Conservation (phyloP, 345 rosid species). For the Boechera retrofracta region DNA sequence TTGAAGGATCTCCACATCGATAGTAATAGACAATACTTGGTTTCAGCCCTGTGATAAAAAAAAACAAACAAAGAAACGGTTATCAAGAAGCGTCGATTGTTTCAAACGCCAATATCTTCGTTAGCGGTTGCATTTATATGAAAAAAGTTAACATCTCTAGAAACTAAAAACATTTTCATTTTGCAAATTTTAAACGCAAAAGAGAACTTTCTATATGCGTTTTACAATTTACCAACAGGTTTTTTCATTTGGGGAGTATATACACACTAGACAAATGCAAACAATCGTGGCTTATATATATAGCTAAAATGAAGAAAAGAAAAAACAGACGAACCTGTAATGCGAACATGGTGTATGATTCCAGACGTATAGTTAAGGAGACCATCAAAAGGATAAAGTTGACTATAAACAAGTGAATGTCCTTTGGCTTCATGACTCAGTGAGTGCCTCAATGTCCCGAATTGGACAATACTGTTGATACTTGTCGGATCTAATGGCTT, state of each 20-base stretch:
- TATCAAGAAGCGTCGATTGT: not conserved
- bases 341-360: conserved; percentile 90
- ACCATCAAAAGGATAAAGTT: conserved; percentile 85
- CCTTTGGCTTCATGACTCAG: conserved; percentile 59
- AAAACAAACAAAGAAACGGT: too few relatives aligned
- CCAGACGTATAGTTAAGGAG: conserved; percentile 91
- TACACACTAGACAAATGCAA: too few relatives aligned
- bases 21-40: conserved; percentile 72
- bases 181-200: too few relatives aligned
- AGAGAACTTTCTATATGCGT: too few relatives aligned
- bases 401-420: conserved; percentile 69
- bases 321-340: conserved; percentile 54
- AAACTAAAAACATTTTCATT: too few relatives aligned
- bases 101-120: not conserved
- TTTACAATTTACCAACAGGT: too few relatives aligned
- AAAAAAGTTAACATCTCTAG: too few relatives aligned
- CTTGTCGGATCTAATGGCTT: conserved; percentile 66
- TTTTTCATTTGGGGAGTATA: too few relatives aligned
- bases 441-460: conserved; percentile 48
- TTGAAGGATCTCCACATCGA: conserved; percentile 87
- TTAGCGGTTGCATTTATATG: not conserved
- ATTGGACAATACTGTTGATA: conserved; percentile 68
- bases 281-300: not conserved
- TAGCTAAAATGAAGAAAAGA: conserved; percentile 11
- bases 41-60: conserved; percentile 57